Evolutionary conservation across 2,329 filamentous ascomycete genomes (phyloP).

Genomic region (Daldinia sp.): DNA sequence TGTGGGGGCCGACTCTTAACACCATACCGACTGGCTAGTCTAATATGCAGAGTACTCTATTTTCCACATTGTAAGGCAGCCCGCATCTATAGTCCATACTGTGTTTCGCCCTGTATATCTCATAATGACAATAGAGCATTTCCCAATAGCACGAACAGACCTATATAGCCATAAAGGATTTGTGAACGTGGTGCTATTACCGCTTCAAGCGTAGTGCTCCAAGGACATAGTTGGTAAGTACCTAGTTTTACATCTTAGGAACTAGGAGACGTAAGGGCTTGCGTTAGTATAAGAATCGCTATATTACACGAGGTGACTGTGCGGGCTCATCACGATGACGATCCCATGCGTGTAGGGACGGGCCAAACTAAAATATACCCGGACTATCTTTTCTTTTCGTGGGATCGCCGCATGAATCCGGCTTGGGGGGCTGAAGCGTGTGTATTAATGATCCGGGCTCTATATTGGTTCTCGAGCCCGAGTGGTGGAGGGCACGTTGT

Average conservation of each 20-base stretch:
- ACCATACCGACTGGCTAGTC: slow-evolving; percentile 10
- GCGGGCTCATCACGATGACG: slow-evolving; percentile 18
- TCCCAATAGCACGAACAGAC: background rate
- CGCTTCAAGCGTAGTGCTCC: background rate
- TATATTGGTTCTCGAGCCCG: slow-evolving; percentile 17
- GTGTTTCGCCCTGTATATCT: background rate
- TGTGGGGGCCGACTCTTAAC: slow-evolving; percentile 22
- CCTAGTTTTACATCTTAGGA: background rate
- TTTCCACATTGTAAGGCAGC: slow-evolving; percentile 5
- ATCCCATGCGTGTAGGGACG: slow-evolving; percentile 15
- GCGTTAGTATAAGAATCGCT: background rate
- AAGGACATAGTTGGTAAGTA: background rate
- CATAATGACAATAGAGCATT: background rate
- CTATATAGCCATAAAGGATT: background rate
- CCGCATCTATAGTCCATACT: background rate
- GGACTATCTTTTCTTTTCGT: slow-evolving; percentile 12
- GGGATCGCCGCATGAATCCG: slow-evolving; percentile 19
- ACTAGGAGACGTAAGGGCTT: background rate
- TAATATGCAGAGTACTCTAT: slow-evolving; percentile 16
- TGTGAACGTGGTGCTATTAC: background rate
- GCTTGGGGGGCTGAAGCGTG: background rate
- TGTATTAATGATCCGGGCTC: slow-evolving; percentile 14
- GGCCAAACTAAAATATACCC: slow-evolving; percentile 11
- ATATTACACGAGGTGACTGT: background rate
- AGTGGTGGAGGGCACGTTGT: slow-evolving; percentile 22